Conservation (phyloP, 306 rosid species). For the Castanea crenata region DNA sequence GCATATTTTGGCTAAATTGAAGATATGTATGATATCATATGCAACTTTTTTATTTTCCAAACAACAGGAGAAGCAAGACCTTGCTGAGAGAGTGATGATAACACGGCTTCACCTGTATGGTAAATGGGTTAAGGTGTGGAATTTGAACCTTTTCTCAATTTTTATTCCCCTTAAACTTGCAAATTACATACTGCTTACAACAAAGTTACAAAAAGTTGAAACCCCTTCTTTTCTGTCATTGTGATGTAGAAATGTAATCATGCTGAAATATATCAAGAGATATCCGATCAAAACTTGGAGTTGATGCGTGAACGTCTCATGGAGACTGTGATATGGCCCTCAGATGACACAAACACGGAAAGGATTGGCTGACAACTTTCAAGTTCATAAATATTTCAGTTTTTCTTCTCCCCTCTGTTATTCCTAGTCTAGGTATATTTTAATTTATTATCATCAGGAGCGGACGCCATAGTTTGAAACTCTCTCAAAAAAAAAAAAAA, state of each 20-base stretch:
- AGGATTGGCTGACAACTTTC: constrained; percentile 54
- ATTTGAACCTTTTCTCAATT: not conserved
- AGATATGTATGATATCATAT: not conserved
- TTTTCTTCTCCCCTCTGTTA: constrained; percentile 7
- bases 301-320: constrained; percentile 91
- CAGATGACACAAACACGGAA: constrained; percentile 92
- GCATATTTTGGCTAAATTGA: not conserved
- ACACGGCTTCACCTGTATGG: constrained; percentile 90
- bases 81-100: constrained; percentile 97
- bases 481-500: no score
- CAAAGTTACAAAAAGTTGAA: not conserved
- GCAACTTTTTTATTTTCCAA: not conserved
- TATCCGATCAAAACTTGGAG: constrained; percentile 81
- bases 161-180: not conserved
- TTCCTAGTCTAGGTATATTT: constrained; percentile 39
- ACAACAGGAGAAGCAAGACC: constrained; percentile 79
- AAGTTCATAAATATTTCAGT: constrained; percentile 9
- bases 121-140: constrained; percentile 87
- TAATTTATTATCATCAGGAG: constrained; percentile 3
- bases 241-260: constrained; percentile 82
- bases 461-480: no score
- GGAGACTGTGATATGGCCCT: constrained; percentile 97
- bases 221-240: not conserved
- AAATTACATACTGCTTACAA: constrained; percentile 5
- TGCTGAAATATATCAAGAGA: constrained; percentile 82